Base-by-base conservation (phyloP, 2,329 filamentous ascomycete genomes). In the Colletotrichum graminicola region DNA sequence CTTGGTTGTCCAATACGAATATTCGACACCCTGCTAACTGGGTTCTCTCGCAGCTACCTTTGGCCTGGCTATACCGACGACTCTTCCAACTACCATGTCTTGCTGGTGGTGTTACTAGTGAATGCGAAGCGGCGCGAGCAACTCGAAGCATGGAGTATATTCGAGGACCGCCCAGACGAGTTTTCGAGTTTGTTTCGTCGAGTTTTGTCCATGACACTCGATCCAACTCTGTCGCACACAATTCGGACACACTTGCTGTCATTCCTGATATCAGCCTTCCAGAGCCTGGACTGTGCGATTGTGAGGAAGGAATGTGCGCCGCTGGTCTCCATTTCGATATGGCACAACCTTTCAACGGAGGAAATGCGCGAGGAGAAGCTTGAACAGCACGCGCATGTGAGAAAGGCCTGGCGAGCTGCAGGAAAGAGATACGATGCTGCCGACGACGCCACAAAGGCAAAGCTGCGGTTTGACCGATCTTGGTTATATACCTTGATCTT, bases 271-370 rank as follows among this genome's bases (percentile, higher is more conserved):
- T 90, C 92, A 75, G 93, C 95, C 45, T 99, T 98, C 79, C 95
- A 98, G 80, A 98, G 94, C 57, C 86, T 99, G 41, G 97, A 99
- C 80, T 95, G 91, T 78, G 89, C 89, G 47, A 89, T 97, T 67
- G 93, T 99, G 61, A 91, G 96, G 73, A 98, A 98, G 80, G 96
- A 99, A 84, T 98, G 96, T 81, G 96, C 95, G 8, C 94, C 97
- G 1, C 85, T 99, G 62, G 95, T 99, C 26, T 96, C 94, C 16
- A 97, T 99, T 76, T 92, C 93, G 1, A 94, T 96, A 76, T 99
- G 96, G 96, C 94, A 98, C 77, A 97, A 97, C 78, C 84, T 99
- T 47, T 93, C 93, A 39, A 93, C 89, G 67, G 94, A 97, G 43
- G 87, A 88, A 70, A 89, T 91, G 73, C 89, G 94, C 75, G 93